These are phyloP conservation scores for Terana coerulea DNA, from an alignment of 768 basidiomycete species.

Conservation along the genomic window DNA sequence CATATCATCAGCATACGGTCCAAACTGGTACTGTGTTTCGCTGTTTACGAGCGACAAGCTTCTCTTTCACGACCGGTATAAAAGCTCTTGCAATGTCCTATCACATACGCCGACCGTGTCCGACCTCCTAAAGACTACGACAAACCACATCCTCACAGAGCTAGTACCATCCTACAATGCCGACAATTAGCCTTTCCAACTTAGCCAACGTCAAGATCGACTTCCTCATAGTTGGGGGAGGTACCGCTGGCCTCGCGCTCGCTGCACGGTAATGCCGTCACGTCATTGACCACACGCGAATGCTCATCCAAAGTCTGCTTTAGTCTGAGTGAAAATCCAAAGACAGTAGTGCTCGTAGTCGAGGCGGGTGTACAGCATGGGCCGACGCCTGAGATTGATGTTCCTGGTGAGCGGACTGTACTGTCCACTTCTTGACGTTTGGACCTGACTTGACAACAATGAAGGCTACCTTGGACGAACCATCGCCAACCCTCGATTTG, in stretches of 20 bases:
- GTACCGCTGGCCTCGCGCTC: slow-evolving; percentile 15
- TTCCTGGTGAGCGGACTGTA: not conserved
- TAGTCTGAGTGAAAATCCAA: slow-evolving; percentile 25
- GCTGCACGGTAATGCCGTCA: slow-evolving; percentile 10
- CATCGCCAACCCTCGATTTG: not conserved
- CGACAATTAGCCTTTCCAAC: not conserved
- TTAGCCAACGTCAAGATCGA: not conserved
- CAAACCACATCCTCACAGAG: too few species aligned
- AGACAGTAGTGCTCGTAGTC: slow-evolving; percentile 16
- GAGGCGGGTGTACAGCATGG: slow-evolving; percentile 2
- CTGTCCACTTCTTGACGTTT: not conserved
- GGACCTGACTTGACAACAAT: not conserved
- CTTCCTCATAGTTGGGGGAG: slow-evolving; percentile 14
- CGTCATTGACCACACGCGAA: not conserved
- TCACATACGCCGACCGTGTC: too few species aligned
- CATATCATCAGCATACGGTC: too few species aligned
- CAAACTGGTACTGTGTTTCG: too few species aligned
- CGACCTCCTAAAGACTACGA: too few species aligned
- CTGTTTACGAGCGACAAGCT: too few species aligned
- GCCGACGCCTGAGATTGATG: not conserved
- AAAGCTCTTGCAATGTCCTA: too few species aligned
- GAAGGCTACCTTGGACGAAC: not conserved
- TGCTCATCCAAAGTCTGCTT: not conserved
- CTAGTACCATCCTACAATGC: too few species aligned
- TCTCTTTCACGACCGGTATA: too few species aligned